A percentile compares a stretch with the other conserved stretches of the same genome.
Conservation (phyloP, 306 rosid genomes). For the Cicer judaicum region DNA sequence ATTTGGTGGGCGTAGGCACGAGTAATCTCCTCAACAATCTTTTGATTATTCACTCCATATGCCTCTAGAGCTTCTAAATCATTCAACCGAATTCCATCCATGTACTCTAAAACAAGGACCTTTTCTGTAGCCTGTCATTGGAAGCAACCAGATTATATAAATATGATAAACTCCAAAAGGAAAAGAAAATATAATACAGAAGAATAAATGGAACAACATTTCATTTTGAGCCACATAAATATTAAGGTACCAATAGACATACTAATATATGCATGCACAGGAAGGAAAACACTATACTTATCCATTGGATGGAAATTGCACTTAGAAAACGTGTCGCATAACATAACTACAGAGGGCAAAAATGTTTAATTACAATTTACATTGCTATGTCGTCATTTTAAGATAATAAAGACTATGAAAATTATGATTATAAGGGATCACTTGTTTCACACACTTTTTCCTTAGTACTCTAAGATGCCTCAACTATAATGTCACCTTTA, state of each 20-base stretch:
- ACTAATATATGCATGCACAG: slow-evolving; percentile 20
- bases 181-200: neutral
- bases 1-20: slow-evolving; percentile 99
- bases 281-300: slow-evolving; percentile 33
- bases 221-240: slow-evolving; percentile 3
- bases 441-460: slow-evolving; percentile 33
- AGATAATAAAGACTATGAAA: neutral
- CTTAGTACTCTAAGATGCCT: slow-evolving; percentile 22
- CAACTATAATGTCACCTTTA: slow-evolving; percentile 21
- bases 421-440: slow-evolving; percentile 8
- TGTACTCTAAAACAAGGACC: slow-evolving; percentile 85
- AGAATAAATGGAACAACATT: slow-evolving; percentile 19
- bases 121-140: slow-evolving; percentile 81
- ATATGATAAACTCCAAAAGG: slow-evolving; percentile 40
- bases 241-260: slow-evolving; percentile 15
- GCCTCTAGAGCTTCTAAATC: slow-evolving; percentile 77
- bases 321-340: slow-evolving; percentile 18
- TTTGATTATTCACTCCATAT: slow-evolving; percentile 83
- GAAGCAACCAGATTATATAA: slow-evolving; percentile 45
- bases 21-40: slow-evolving; percentile 90
- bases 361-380: neutral
- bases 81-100: slow-evolving; percentile 97
- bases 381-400: slow-evolving; percentile 10
- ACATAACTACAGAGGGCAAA: slow-evolving; percentile 3
- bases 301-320: neutral